Conservation (phyloP, 345 rosid genomes). For the Arabis alpina region DNA sequence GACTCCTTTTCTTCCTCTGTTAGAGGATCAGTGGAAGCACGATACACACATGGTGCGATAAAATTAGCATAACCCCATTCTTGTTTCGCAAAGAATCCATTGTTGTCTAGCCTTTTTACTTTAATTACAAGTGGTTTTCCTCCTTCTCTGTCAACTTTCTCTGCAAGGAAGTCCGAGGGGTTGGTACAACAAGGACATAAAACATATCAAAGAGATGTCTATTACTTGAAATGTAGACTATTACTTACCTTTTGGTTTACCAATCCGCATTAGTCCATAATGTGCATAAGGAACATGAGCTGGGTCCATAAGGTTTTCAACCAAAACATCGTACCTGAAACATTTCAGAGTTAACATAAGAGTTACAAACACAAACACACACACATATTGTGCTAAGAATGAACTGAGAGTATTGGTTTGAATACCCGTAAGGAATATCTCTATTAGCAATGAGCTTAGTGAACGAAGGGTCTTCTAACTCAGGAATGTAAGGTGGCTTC, state of each 20-base stretch:
- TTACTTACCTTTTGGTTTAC: slow-evolving; percentile 48
- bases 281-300: slow-evolving; percentile 96
- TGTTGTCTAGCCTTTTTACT: slow-evolving; percentile 51
- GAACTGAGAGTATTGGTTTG: not conserved
- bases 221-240: not conserved
- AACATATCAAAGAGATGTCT: not conserved
- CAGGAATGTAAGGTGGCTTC: slow-evolving; percentile 78
- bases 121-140: slow-evolving; percentile 71
- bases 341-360: slow-evolving; percentile 16
- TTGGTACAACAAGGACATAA: slow-evolving; percentile 9
- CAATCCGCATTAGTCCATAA: slow-evolving; percentile 63
- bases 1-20: slow-evolving; percentile 53
- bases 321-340: slow-evolving; percentile 78
- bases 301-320: slow-evolving; percentile 93
- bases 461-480: slow-evolving; percentile 78
- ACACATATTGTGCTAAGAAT: too few relatives aligned
- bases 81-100: slow-evolving; percentile 66
- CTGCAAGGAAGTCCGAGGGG: slow-evolving; percentile 44
- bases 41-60: slow-evolving; percentile 74
- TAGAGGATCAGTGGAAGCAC: slow-evolving; percentile 48
- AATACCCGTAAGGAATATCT: slow-evolving; percentile 92
- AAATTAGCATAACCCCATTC: slow-evolving; percentile 64
- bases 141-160: slow-evolving; percentile 84
- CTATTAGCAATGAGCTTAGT: slow-evolving; percentile 63
- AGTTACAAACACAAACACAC: not conserved